These are phyloP conservation scores for Sherardia arvensis DNA, from an alignment of 257 asterid genomes.

Conservation along the genomic window DNA sequence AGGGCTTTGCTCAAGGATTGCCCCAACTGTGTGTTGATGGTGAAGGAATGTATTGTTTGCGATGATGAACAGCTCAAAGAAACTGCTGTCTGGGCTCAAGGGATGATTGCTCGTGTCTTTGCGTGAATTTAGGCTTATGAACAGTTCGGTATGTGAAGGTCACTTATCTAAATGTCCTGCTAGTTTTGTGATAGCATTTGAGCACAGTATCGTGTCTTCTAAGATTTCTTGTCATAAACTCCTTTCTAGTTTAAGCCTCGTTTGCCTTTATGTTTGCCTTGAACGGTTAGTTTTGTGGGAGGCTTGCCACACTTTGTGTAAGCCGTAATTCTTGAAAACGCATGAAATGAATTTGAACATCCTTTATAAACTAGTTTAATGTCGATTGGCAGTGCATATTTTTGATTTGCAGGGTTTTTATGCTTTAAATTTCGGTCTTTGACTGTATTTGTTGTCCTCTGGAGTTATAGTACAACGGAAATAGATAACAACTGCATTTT, in stretches of 20 bases:
- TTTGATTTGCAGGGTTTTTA: no score
- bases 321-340: no score
- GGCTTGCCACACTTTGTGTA: no score
- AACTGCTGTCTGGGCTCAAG: constrained; percentile 84
- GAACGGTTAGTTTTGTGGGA: no score
- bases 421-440: no score
- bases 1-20: constrained; percentile 48
- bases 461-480: no score
- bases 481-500: no score
- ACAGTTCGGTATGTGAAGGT: constrained; percentile 19
- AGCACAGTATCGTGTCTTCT: not conserved
- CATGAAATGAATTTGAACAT: no score
- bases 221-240: not conserved
- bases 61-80: constrained; percentile 75
- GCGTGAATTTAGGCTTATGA: constrained; percentile 31
- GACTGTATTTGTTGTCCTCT: no score
- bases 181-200: not conserved
- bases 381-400: no score
- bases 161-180: constrained; percentile 28
- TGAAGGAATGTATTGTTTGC: constrained; percentile 71
- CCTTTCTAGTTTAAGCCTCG: not conserved
- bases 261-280: not conserved
- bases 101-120: constrained; percentile 67
- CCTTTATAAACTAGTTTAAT: no score
- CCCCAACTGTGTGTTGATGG: constrained; percentile 33